Evolutionary conservation across 2,329 filamentous ascomycete genomes (phyloP), one percentile per base, ranked within the genome.

Genomic region (Epichloe uncinata): DNA sequence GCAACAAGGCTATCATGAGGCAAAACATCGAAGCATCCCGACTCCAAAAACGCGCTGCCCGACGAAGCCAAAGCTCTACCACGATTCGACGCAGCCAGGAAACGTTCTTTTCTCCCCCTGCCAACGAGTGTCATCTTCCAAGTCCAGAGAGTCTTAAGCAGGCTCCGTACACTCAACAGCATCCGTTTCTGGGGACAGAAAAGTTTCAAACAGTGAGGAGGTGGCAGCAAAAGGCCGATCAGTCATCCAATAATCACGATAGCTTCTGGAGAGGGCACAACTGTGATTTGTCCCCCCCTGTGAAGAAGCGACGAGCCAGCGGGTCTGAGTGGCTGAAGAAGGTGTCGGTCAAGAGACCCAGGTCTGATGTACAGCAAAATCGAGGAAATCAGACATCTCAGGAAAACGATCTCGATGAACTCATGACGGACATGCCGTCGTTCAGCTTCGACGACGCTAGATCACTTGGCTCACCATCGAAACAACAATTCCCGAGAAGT

Each of bases 71-170:
- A 52, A 56, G 42, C 53, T 56, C 20, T 9, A 51, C 22, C 45
- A 49, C 26, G 22, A 18, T 16, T n/a, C 46, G 33, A 11, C 30
- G 51, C 7, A 50, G 44, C 13, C 49, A 33, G 42, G 38, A 40
- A 36, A 50, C 12, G 45, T 55, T 16, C 16, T 16, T 55, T 57
- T 30, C 55, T 50, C 47, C 57, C 63, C 34, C 8, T 35, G 9
- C 38, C 9, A 26, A 15, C 38, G 60, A 63, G 40, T 72, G 68
- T 50, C 67, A 72, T 52, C 59, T 74, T 9, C 71, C 71, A 3
- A 69, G 67, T 45, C 67, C 67, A 3, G 62, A 66, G 52, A 69
- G 67, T 52, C 60, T 69, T 49, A 65, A 67, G 55, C 66, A 68
- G 54, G 58, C 56, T 37, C 58, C 58, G 4, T 53, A 57, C 18